Percentiles rank a stretch among this genome's conserved stretches.
Evolutionary conservation across 768 basidiomycete species (phyloP).

Genomic region (Suillus ampliporus): DNA sequence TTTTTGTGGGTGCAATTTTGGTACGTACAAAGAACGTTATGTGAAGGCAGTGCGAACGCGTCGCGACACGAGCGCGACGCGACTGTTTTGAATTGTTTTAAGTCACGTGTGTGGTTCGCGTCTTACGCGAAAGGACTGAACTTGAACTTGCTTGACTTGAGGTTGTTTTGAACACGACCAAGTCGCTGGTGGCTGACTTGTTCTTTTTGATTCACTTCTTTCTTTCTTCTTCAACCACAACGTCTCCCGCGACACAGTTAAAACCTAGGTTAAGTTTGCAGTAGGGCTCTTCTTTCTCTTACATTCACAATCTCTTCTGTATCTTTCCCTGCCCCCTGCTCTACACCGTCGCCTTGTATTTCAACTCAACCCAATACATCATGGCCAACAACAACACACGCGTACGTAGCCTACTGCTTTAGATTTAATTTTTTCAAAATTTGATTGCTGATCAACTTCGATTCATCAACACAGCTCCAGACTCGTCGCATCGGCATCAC

Average conservation of each 20-base stretch:
- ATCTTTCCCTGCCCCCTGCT: slow-evolving; percentile 18
- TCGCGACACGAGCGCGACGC: slow-evolving; percentile 37
- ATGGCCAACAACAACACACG: slow-evolving; percentile 72
- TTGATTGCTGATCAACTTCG: slow-evolving; percentile 11
- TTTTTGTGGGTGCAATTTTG: background rate
- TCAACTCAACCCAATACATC: slow-evolving; percentile 17
- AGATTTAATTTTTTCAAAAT: slow-evolving; percentile 21
- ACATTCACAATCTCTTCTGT: slow-evolving; percentile 36
- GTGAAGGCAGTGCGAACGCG: too few relatives aligned
- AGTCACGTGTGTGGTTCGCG: slow-evolving; percentile 47
- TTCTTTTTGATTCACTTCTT: slow-evolving; percentile 25
- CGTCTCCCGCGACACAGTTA: slow-evolving; percentile 28
- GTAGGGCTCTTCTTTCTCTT: slow-evolving; percentile 39
- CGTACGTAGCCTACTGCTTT: slow-evolving; percentile 40
- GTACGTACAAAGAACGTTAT: slow-evolving; percentile 4
- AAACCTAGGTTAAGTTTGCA: slow-evolving; percentile 24
- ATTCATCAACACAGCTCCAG: slow-evolving; percentile 54
- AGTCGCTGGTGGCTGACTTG: slow-evolving; percentile 39
- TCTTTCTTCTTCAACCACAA: slow-evolving; percentile 30
- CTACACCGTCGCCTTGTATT: slow-evolving; percentile 31
- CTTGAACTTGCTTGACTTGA: slow-evolving; percentile 21
- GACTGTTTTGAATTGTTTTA: slow-evolving; percentile 42
- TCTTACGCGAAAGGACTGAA: slow-evolving; percentile 39
- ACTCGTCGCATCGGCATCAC: slow-evolving; percentile 70
- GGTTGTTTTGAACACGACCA: slow-evolving; percentile 28